A percentile compares a stretch with the other conserved stretches of the same genome.
phyloP scores from a whole-genome alignment of 345 rosid genomes.

The Euphorbia pulcherrima region DNA sequence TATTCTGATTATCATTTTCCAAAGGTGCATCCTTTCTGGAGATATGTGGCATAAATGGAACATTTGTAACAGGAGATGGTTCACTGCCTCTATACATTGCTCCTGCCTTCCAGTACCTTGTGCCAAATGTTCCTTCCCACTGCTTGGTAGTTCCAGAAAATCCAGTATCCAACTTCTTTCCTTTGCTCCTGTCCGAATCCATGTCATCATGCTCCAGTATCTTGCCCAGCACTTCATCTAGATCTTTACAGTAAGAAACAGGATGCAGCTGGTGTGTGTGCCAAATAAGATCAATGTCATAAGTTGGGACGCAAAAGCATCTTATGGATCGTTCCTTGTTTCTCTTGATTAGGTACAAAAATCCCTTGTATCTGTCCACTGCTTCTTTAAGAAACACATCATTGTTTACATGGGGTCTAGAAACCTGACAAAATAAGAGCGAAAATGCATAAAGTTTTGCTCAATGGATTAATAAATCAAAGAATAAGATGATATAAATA shows the following conservation, averaged over 20 bases:
- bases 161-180: conserved; percentile 79
- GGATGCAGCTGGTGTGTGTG: conserved; percentile 96
- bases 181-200: conserved; percentile 85
- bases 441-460: neutral
- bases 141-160: conserved; percentile 76
- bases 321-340: conserved; percentile 60
- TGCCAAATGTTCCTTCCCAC: conserved; percentile 83
- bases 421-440: conserved; percentile 49
- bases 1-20: conserved; percentile 22
- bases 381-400: conserved; percentile 74
- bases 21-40: conserved; percentile 33
- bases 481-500: conserved; percentile 7
- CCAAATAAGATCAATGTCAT: conserved; percentile 96
- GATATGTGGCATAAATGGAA: conserved; percentile 38
- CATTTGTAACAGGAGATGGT: conserved; percentile 59
- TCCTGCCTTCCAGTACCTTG: conserved; percentile 86
- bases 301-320: conserved; percentile 85
- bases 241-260: conserved; percentile 59
- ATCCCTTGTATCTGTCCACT: conserved; percentile 85
- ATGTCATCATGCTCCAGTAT: conserved; percentile 90
- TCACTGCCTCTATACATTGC: conserved; percentile 79
- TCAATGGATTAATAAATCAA: neutral
- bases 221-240: conserved; percentile 56
- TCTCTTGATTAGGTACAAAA: conserved; percentile 72
- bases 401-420: conserved; percentile 55